A percentile compares a stretch with the other conserved stretches of the same genome.
Evolutionary conservation across 176 grass and related monocot species (phyloP).

Genomic region (Alopecurus myosuroides): DNA sequence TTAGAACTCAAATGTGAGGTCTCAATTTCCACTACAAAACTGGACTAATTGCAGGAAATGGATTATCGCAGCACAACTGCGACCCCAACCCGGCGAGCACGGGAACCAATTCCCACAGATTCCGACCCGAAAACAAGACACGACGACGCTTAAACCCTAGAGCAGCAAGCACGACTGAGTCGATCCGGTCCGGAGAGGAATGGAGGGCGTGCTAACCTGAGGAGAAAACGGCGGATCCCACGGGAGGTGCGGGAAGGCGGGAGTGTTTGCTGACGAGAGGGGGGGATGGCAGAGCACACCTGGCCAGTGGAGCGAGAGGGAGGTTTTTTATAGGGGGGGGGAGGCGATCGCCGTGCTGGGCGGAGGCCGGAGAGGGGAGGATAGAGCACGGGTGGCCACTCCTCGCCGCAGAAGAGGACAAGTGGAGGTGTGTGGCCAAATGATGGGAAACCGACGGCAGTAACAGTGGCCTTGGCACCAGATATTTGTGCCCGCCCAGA

Average conservation of each 20-base stretch:
- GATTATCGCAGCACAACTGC: neutral
- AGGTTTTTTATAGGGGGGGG: slow-evolving; percentile 12
- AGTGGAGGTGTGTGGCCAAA: neutral
- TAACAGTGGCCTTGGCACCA: neutral
- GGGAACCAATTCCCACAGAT: neutral
- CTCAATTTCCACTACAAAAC: neutral
- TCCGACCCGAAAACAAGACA: neutral
- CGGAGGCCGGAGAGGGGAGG: neutral
- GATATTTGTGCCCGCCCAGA: neutral
- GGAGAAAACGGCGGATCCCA: neutral
- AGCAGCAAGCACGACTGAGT: neutral
- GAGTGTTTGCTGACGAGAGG: neutral
- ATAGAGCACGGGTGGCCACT: slow-evolving; percentile 36
- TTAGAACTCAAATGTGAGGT: neutral
- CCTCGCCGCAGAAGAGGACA: neutral
- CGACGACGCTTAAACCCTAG: neutral
- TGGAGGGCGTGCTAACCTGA: neutral
- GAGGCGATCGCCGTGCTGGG: neutral
- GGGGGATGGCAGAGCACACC: neutral
- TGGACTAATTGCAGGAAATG: neutral
- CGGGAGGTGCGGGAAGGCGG: neutral
- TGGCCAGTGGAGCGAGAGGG: neutral
- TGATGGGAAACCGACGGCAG: neutral
- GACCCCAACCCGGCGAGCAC: neutral
- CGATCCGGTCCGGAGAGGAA: neutral